Evolutionary conservation across 768 basidiomycete genomes (phyloP).

Genomic region (Tricholoma terreum): DNA sequence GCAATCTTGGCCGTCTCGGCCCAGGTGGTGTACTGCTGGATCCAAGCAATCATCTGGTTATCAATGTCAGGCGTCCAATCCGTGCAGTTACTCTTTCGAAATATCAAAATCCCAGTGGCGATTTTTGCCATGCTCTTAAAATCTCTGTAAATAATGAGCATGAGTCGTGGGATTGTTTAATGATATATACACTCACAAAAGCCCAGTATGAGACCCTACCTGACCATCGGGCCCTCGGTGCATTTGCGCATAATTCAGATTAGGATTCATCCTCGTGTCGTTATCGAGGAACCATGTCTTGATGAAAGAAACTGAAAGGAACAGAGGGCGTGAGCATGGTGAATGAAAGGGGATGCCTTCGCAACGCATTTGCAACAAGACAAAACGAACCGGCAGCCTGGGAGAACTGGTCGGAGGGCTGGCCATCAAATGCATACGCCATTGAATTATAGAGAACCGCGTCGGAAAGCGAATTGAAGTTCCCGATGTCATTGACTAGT

Average conservation of each 20-base stretch:
- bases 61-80: conserved; percentile 57
- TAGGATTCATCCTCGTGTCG: conserved; percentile 60
- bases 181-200: conserved; percentile 39
- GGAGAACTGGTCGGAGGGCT: conserved; percentile 39
- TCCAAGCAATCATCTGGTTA: conserved; percentile 47
- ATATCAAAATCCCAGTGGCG: conserved; percentile 47
- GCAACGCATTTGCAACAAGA: neutral
- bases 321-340: neutral
- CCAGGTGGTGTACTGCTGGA: conserved; percentile 52
- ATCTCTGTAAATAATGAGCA: conserved; percentile 36
- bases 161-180: neutral
- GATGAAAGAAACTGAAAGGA: conserved; percentile 39
- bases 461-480: conserved; percentile 54
- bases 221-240: conserved; percentile 37
- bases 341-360: neutral
- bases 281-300: conserved; percentile 59
- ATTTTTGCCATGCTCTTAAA: conserved; percentile 56
- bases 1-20: conserved; percentile 47
- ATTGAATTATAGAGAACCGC: conserved; percentile 61
- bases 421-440: conserved; percentile 46
- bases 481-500: conserved; percentile 51
- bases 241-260: conserved; percentile 58
- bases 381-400: conserved; percentile 32
- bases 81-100: conserved; percentile 45
- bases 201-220: conserved; percentile 48